Base-by-base conservation (phyloP, 1,139 yeast species). In the Williopsis jadinii region DNA sequence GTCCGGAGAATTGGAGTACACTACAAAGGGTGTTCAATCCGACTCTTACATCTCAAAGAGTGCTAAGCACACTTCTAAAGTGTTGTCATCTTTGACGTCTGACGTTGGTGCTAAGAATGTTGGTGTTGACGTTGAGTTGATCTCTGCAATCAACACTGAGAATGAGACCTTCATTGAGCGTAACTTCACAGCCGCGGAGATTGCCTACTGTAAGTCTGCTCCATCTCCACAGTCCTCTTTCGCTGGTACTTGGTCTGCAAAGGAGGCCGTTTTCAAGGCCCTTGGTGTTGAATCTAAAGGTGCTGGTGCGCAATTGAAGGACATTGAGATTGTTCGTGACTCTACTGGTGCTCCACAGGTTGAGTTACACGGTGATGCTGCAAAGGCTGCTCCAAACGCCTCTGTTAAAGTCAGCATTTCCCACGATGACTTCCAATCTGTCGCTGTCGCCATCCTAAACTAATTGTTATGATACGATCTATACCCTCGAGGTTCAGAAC, bases 171-270 rank as follows among this genome's bases (percentile, higher is more conserved):
- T 92, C 64, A 63, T 94, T 46, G 88, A 83, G 64, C 81, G 97
- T 64, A 92, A 92, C 73, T 92, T 90, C 72, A 88, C 97, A 38
- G 68, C 64, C 9, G 71, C 66, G 19, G 99, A 92, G 70, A 80
- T 82, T 54, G 71, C 67, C 38, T 92, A 92, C 73, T 90, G 97
- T 64, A 61, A 66, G 44, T 59, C 70, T 39, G 78, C 96, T 34
- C 70, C 95, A 34, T 73, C 73, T 53, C 85, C 95, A 42, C 86
- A 80, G 61, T 88, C 97, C 15, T 87, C 97, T 8, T 92, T 75
- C 66, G 90, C 98, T 31, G 99, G 99, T 41, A 84, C 95, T 39
- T 92, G 99, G 99, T 86, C 96, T 35, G 98, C 98, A 41, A 92
- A 92, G 70, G 99, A 92, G 69, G 98, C 99, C 32, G 97, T 88